Evolutionary conservation across 2,329 filamentous ascomycete genomes (phyloP), one percentile per base, ranked within the genome.

Genomic region (Colletotrichum lentis): DNA sequence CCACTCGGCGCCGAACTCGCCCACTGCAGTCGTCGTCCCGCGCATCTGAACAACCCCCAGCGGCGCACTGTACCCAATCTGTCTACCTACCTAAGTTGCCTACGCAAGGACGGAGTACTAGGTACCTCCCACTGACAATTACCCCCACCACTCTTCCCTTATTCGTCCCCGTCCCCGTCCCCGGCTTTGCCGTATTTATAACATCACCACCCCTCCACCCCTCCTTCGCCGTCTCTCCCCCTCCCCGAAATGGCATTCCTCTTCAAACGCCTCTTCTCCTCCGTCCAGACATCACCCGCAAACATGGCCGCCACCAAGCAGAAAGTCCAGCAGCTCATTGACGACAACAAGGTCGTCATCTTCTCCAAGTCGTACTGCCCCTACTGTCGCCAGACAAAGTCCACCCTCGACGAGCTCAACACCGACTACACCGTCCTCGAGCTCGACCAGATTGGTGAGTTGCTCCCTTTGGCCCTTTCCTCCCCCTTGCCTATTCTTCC

Each of bases 361-460:
- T 99, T 99, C 87, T 94, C 91, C 82, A 99, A 99, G 85, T 93
- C 91, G 18, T 97, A 93, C 84, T 99, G 96, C 87, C 94, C 94
- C 14, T 96, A 97, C 87, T 98, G 95, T 86, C 85, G 82, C 67
- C 85, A 89, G 69, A 89, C 91, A 73, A 98, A 98, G 89, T 76
- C 84, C 65, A 85, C 93, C 58, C 84, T 99, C 74, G 87, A 85
- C 76, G 83, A 88, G 66, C 74, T 89, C 67, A 88, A 89, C 72
- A 92, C 92, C 70, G 91, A 94, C 74, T 94, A 87, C 80, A 88
- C 86, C 76, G 78, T 86, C 64, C 83, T 96, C 66, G 96, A 99
- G 85, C 85, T 99, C 70, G 94, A 99, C 82, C 82, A 94, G 82
- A 86, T 92, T 73, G 84, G 92, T 96, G 84, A 63, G 90, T 88